Conservation (phyloP, 305 asterid genomes). For the Andrographis paniculata region DNA sequence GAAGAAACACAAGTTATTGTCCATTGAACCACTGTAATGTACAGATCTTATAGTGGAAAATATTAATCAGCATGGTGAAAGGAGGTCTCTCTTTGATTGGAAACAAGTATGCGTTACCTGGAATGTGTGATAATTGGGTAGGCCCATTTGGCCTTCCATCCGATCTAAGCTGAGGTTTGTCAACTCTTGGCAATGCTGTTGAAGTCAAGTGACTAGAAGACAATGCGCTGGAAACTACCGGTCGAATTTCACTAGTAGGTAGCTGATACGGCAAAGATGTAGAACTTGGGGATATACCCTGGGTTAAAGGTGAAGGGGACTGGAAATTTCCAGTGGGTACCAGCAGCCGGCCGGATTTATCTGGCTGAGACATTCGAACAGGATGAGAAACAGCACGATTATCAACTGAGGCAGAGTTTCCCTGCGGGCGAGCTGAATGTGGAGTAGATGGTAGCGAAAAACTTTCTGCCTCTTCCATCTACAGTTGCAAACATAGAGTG, state of each 20-base stretch:
- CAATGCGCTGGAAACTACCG: conserved; percentile 41
- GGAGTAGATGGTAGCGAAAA: conserved; percentile 45
- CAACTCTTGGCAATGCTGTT: conserved; percentile 48
- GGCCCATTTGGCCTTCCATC: conserved; percentile 70
- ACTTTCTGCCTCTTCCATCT: conserved; percentile 79
- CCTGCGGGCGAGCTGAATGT: conserved; percentile 44
- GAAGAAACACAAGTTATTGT: conserved; percentile 12
- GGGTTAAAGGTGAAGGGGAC: conserved; percentile 37
- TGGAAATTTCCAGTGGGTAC: conserved; percentile 45
- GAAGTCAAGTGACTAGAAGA: conserved; percentile 50
- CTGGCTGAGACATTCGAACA: conserved; percentile 47
- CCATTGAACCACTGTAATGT: conserved; percentile 9
- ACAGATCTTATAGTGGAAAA: conserved; percentile 14
- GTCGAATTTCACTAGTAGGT: conserved; percentile 86
- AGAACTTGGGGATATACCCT: conserved; percentile 32
- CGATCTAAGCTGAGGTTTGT: conserved; percentile 49
- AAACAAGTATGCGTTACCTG: conserved; percentile 40
- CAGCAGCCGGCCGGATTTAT: conserved; percentile 43
- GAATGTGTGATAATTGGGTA: conserved; percentile 47
- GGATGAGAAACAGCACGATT: conserved; percentile 34
- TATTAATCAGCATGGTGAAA: conserved; percentile 7
- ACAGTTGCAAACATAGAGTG: conserved; percentile 16
- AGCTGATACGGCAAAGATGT: conserved; percentile 72
- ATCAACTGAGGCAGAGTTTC: conserved; percentile 46
- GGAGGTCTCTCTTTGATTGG: conserved; percentile 7